These are phyloP conservation scores for Eucalyptus brandiana DNA, from an alignment of 345 rosid species.

Conservation along the genomic window DNA sequence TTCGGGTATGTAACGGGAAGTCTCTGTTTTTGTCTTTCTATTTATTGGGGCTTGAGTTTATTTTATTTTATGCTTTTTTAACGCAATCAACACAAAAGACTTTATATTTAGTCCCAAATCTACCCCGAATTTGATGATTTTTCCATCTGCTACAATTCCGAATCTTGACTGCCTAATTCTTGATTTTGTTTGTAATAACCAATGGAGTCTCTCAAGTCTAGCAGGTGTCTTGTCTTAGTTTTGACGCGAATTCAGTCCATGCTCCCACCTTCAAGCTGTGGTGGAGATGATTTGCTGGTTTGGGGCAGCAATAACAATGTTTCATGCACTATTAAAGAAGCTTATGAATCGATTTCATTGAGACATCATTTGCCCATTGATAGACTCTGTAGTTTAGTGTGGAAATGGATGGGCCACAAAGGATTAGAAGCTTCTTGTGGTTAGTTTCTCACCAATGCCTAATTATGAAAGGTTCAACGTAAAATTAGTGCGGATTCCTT, in stretches of 20 bases:
- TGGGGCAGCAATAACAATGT: no score
- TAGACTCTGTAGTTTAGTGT: not conserved
- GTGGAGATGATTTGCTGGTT: not conserved
- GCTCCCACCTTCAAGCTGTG: not conserved
- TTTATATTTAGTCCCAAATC: not conserved
- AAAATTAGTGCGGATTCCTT: no score
- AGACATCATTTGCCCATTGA: not conserved
- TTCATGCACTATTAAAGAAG: no score
- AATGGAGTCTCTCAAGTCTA: not conserved
- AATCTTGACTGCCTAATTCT: not conserved
- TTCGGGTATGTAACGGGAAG: not conserved
- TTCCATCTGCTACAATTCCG: no score
- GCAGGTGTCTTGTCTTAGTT: no score
- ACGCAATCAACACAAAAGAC: not conserved
- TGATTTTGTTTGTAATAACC: not conserved
- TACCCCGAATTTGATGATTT: not conserved
- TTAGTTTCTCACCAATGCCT: not conserved
- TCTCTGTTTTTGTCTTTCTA: not conserved
- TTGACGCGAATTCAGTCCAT: not conserved
- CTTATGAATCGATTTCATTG: not conserved
- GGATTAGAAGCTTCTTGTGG: not conserved
- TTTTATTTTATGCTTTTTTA: no score
- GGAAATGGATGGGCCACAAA: not conserved
- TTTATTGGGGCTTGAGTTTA: not conserved
- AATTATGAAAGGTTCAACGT: no score